Percentiles rank a stretch among this genome's conserved stretches.
phyloP scores from a whole-genome alignment of 1,284 basidiomycete genomes.

The Marasmius sp. region DNA sequence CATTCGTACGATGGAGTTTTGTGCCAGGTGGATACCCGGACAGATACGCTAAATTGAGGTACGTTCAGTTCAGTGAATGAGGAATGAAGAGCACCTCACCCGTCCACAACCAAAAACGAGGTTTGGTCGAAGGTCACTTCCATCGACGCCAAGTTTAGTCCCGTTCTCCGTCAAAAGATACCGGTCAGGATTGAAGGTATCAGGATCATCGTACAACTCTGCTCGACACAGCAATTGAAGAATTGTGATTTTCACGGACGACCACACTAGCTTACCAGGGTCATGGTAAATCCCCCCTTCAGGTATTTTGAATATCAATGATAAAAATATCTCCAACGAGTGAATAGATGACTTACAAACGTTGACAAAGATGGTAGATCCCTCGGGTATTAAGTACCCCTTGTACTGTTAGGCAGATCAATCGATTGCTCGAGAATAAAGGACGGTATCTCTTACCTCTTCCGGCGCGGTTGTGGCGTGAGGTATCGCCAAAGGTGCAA shows the following conservation, averaged over 20 bases:
- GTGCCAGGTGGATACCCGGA: conserved; percentile 27
- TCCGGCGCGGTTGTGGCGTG: conserved; percentile 8
- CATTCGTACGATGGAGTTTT: conserved; percentile 24
- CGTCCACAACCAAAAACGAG: conserved; percentile 15
- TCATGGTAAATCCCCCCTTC: conserved; percentile 19
- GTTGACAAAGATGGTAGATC: conserved; percentile 18
- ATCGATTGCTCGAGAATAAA: not conserved
- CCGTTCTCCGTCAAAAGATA: conserved; percentile 4
- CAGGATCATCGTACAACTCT: conserved; percentile 20
- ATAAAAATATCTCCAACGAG: too few species aligned
- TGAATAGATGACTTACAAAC: conserved; percentile 8
- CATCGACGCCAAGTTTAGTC: conserved; percentile 5
- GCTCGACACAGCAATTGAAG: not conserved
- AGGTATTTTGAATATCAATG: not conserved
- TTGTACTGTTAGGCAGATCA: conserved; percentile 8
- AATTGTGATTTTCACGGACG: not conserved
- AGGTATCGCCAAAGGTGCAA: conserved; percentile 14
- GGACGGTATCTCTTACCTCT: conserved; percentile 1
- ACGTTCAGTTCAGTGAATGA: not conserved
- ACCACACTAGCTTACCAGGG: conserved; percentile 9
- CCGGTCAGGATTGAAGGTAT: conserved; percentile 8
- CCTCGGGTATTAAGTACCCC: conserved; percentile 16
- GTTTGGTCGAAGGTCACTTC: conserved; percentile 1
- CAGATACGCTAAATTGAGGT: conserved; percentile 22
- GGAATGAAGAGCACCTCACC: conserved; percentile 4